A percentile compares a stretch with the other conserved stretches of the same genome.
phyloP scores from a whole-genome alignment of 192 early-diverging fungal species.

The Coemansia sp. region DNA sequence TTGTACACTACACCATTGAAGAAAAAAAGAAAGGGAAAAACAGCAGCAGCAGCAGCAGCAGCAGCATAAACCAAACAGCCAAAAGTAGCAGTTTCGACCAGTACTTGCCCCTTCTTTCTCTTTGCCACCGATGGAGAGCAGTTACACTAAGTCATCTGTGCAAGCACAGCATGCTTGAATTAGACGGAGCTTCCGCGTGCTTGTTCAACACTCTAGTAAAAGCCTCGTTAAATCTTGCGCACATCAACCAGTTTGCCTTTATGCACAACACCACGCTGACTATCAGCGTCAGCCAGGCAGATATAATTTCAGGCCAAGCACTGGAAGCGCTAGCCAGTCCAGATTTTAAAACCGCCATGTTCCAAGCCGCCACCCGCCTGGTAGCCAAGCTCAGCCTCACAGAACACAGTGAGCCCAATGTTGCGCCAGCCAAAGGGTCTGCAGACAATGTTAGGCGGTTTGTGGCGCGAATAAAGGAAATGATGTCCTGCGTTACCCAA shows the following conservation, averaged over 20 bases:
- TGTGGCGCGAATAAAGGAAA: neutral
- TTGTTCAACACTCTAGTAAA: neutral
- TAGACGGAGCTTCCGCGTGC: neutral
- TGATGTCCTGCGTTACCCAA: neutral
- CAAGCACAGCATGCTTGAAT: neutral
- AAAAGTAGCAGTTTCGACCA: neutral
- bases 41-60: neutral
- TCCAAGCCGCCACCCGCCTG: neutral
- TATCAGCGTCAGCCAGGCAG: neutral
- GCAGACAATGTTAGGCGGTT: neutral
- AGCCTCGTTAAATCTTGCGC: neutral
- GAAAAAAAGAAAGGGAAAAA: neutral
- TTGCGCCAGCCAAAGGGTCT: neutral
- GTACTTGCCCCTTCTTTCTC: neutral
- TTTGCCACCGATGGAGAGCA: slow-evolving; percentile 3
- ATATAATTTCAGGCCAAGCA: neutral
- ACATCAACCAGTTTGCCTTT: neutral
- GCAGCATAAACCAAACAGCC: neutral
- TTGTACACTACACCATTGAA: neutral
- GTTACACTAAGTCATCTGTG: neutral
- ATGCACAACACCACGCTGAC: neutral
- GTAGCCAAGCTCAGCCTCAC: neutral
- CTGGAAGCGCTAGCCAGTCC: neutral
- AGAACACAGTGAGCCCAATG: neutral
- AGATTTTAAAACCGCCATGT: neutral